Conservation (phyloP, 1,284 basidiomycete species). For the Athelia psychrophila region DNA sequence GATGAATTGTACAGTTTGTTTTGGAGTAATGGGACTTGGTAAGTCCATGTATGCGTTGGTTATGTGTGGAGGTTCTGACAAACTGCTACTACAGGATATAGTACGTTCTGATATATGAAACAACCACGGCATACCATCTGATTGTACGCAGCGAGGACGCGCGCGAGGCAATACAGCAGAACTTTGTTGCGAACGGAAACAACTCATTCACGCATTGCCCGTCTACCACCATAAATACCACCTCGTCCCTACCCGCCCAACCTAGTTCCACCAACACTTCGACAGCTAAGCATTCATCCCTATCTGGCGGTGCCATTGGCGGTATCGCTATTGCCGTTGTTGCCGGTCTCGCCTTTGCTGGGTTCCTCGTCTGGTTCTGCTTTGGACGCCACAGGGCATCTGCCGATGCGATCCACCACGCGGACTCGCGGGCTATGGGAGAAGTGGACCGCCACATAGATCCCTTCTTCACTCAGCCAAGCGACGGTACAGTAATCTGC, state of each 20-base stretch:
- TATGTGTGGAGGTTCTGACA: background rate
- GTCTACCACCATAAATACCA: background rate
- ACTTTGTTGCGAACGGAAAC: background rate
- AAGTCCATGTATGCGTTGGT: background rate
- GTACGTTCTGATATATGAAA: background rate
- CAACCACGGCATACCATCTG: background rate
- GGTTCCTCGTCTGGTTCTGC: background rate
- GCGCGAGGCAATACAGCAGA: background rate
- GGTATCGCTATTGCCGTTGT: background rate
- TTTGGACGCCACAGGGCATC: too few relatives aligned
- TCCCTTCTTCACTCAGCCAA: too few relatives aligned
- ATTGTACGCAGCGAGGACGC: background rate
- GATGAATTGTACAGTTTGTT: conserved; percentile 10
- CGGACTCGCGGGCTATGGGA: too few relatives aligned
- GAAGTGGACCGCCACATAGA: too few relatives aligned
- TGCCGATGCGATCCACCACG: too few relatives aligned
- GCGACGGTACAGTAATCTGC: too few relatives aligned
- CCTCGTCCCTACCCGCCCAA: background rate
- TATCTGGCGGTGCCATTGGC: background rate
- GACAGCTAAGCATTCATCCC: background rate
- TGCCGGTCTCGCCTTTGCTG: background rate
- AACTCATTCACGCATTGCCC: conserved; percentile 13
- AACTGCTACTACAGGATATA: conserved; percentile 2
- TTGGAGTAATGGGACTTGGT: conserved; percentile 12
- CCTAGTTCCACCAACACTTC: background rate